Conservation (phyloP, 345 rosid species). For the Psidium friedrichsthalianum region DNA sequence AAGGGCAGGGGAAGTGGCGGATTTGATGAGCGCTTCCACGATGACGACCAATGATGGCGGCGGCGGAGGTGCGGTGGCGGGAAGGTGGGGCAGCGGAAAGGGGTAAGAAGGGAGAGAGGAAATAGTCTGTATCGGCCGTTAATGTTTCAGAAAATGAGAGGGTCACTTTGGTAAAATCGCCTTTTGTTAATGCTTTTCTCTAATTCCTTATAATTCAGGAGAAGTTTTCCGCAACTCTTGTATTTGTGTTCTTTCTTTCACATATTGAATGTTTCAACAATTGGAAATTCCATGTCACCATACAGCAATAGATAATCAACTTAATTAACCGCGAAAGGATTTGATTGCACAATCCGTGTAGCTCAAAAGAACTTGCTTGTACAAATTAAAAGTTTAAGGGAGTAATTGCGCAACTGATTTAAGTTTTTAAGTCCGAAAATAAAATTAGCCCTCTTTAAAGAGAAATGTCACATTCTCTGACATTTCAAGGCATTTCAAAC, state of each 20-base stretch:
- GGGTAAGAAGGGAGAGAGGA: background rate
- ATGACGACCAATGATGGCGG: background rate
- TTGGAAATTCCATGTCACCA: background rate
- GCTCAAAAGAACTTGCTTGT: background rate
- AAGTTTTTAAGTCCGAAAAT: background rate
- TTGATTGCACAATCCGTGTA: background rate
- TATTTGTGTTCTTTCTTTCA: background rate
- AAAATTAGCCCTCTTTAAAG: background rate
- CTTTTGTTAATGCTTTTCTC: background rate
- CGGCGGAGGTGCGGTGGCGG: background rate
- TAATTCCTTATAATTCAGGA: background rate
- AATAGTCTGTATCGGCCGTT: background rate
- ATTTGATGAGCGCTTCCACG: background rate
- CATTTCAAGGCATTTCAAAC: background rate
- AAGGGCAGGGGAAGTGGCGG: background rate
- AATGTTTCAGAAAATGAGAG: background rate
- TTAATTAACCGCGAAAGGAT: background rate
- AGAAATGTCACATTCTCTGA: background rate
- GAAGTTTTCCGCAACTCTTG: background rate
- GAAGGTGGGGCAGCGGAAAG: background rate
- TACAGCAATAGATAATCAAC: background rate
- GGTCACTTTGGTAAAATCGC: background rate
- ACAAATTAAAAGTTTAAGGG: background rate
- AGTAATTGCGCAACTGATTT: rapidly evolving
- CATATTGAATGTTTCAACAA: background rate